A percentile compares a stretch with the other conserved stretches of the same genome.
Evolutionary conservation across 2,329 filamentous ascomycete genomes (phyloP).

Genomic region (Diaporthe velutina): DNA sequence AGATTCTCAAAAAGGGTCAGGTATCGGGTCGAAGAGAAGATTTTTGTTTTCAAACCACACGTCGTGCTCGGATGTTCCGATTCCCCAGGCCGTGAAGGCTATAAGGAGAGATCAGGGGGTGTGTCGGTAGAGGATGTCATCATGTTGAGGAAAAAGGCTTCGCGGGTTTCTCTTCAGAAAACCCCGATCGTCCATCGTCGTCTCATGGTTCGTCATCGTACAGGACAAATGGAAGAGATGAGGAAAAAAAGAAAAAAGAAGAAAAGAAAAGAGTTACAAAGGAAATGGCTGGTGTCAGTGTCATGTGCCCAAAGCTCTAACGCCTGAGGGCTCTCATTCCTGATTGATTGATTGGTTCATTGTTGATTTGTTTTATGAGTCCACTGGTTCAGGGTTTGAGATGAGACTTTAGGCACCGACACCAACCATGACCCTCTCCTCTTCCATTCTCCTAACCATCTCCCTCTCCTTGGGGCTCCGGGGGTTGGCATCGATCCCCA

Average conservation of each 20-base stretch:
- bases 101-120: slow-evolving; percentile 10
- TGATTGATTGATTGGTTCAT: neutral
- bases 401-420: slow-evolving; percentile 49
- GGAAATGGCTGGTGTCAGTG: slow-evolving; percentile 30
- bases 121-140: neutral
- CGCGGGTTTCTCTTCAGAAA: neutral
- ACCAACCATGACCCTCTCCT: slow-evolving; percentile 55
- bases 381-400: too few species aligned
- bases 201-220: slow-evolving; percentile 26
- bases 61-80: neutral
- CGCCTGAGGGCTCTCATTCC: slow-evolving; percentile 22
- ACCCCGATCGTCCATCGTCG: neutral
- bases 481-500: slow-evolving; percentile 71
- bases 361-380: too few species aligned
- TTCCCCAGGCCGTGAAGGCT: slow-evolving; percentile 18
- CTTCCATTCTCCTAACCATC: slow-evolving; percentile 68
- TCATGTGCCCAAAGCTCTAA: slow-evolving; percentile 27
- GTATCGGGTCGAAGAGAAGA: slow-evolving; percentile 26
- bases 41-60: slow-evolving; percentile 9
- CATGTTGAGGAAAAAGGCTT: neutral
- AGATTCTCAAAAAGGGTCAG: slow-evolving; percentile 24
- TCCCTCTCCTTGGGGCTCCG: slow-evolving; percentile 69
- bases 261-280: slow-evolving; percentile 7
- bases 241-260: too few species aligned
- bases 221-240: neutral